Evolutionary conservation across 768 basidiomycete species (phyloP), one percentile per base, ranked within the genome.

Genomic region (Crucibulum laeve): DNA sequence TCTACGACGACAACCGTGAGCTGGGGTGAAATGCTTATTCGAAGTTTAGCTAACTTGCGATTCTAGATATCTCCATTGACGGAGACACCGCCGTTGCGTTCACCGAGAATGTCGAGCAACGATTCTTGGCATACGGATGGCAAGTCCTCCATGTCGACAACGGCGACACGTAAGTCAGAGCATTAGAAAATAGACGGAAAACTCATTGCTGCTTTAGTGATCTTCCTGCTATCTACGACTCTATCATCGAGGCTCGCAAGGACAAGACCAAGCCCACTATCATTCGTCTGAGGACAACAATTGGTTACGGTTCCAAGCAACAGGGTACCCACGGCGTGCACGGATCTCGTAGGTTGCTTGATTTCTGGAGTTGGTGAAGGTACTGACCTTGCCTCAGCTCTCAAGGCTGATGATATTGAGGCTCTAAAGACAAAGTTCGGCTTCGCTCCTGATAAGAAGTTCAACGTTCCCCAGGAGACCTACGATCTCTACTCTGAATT

Each of bases 1-100:
- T 96, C 58, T 96, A 94, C 65, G 94, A 97, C 58, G 92, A 96
- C 69, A 96, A 97, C 70, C 87, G 89, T 91, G 64, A 57, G 86
- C 68, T 15, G 32, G 24, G 21, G 23, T 33, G 11, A 24, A 24
- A 24, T 7, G n/a, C 18, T 25, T n/a, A 38, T 18, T 22, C 10
- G 28, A 43, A 43, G 28, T 36, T 52, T 25, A 47, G 36, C 40
- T 39, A 42, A 36, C 35, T 14, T 25, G 39, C 39, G 23, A 36
- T 30, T 37, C 43, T 50, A 92, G 89, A 92, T 64, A 97, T 97
- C 63, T 91, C 94, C 50, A 96, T 97, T 55, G 94, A 97, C 60
- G 94, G 94, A 50, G 81, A 91, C 67, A 97, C 93, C 51, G 80
- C 80, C 44, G 76, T 84, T 44, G 87, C 94, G 14, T 97, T 97